Conservation (phyloP, 2,329 filamentous ascomycete species). For the Colletotrichum viniferum region DNA sequence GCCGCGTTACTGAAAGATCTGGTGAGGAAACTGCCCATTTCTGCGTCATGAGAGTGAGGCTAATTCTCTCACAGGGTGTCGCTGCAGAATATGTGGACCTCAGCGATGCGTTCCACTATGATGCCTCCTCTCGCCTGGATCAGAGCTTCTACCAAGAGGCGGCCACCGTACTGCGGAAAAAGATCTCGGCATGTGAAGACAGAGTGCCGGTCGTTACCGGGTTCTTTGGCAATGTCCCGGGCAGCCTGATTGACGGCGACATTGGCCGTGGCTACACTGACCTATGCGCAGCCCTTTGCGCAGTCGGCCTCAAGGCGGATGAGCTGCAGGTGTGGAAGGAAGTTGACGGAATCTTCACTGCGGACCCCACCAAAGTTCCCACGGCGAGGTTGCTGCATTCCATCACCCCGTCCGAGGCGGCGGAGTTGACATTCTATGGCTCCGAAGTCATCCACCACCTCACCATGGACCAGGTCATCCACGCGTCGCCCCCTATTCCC, state of each 20-base stretch:
- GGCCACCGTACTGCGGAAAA: constrained; percentile 63
- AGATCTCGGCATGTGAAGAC: constrained; percentile 67
- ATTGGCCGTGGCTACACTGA: constrained; percentile 97
- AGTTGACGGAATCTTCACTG: constrained; percentile 90
- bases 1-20: constrained; percentile 80
- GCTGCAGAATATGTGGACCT: constrained; percentile 91
- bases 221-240: constrained; percentile 93
- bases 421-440: constrained; percentile 92
- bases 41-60: constrained; percentile 4
- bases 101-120: constrained; percentile 78
- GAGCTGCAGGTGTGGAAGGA: constrained; percentile 99
- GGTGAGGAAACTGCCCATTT: constrained; percentile 36
- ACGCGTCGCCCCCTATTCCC: constrained; percentile 77
- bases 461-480: constrained; percentile 96
- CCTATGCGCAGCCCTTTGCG: constrained; percentile 88
- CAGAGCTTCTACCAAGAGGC: constrained; percentile 73
- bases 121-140: constrained; percentile 63
- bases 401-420: constrained; percentile 93
- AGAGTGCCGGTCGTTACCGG: constrained; percentile 84
- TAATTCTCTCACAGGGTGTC: constrained; percentile 60
- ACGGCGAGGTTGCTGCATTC: constrained; percentile 87
- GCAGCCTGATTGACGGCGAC: constrained; percentile 84
- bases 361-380: constrained; percentile 87
- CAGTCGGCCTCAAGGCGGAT: constrained; percentile 83
- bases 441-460: constrained; percentile 98